Evolutionary conservation across 495 filamentous ascomycete genomes (phyloP).

Genomic region (Aspergillus leporis): DNA sequence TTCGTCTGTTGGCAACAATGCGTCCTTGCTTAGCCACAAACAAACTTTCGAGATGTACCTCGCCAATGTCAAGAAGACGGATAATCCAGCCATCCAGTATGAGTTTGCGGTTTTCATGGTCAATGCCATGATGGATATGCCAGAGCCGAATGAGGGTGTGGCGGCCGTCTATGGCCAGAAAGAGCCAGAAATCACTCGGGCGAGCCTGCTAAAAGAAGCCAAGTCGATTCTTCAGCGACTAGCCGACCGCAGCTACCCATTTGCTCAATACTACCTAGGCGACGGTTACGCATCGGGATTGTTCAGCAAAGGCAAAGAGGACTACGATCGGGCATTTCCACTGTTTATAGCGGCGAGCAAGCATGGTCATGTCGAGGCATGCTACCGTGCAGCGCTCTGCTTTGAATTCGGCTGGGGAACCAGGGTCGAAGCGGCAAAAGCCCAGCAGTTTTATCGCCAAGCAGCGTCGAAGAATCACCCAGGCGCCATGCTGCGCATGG

Average conservation of each 20-base stretch:
- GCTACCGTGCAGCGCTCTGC: conserved; percentile 89
- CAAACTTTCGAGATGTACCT: conserved; percentile 98
- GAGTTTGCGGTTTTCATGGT: conserved; percentile 95
- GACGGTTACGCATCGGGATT: conserved; percentile 93
- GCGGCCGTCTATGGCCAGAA: conserved; percentile 29
- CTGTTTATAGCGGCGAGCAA: conserved; percentile 93
- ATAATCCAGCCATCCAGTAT: conserved; percentile 83
- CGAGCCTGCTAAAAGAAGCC: conserved; percentile 81
- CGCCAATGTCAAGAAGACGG: conserved; percentile 93
- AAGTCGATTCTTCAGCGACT: conserved; percentile 84
- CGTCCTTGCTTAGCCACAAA: conserved; percentile 82
- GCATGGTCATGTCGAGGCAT: conserved; percentile 95
- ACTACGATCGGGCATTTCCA: conserved; percentile 85
- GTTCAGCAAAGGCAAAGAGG: conserved; percentile 88
- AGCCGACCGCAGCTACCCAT: conserved; percentile 84
- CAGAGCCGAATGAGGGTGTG: conserved; percentile 42
- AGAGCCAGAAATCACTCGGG: conserved; percentile 48
- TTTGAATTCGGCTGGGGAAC: conserved; percentile 99
- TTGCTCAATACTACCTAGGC: conserved; percentile 95
- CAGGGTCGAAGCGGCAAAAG: conserved; percentile 82
- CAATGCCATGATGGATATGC: conserved; percentile 72
- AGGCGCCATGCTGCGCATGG: conserved; percentile 89
- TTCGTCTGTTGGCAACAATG: conserved; percentile 79
- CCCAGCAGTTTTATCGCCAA: conserved; percentile 88
- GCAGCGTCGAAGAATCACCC: conserved; percentile 92